Evolutionary conservation across 345 rosid genomes (phyloP).

Genomic region (Pelargonium nanum): DNA sequence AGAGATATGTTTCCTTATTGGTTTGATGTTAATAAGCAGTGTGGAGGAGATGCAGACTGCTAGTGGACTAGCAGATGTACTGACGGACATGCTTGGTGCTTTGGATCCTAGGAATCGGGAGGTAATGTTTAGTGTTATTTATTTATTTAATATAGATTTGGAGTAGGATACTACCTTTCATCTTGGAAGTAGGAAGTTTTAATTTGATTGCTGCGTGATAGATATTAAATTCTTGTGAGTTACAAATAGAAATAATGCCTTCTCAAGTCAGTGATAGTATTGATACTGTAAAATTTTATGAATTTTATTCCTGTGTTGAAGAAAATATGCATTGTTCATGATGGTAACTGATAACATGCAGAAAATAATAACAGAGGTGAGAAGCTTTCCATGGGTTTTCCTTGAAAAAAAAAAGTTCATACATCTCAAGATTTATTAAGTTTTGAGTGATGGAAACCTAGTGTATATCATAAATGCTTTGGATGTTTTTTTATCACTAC

Average conservation of each 20-base stretch:
- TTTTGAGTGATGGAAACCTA: no score
- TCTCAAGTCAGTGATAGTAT: no score
- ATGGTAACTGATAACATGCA: no score
- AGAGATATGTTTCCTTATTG: neutral
- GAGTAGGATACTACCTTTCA: neutral
- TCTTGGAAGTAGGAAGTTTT: neutral
- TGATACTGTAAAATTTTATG: no score
- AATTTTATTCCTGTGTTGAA: no score
- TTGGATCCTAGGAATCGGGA: slow-evolving; percentile 68
- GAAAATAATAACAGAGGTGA: no score
- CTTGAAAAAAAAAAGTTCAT: no score
- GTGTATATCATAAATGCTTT: no score
- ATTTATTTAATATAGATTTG: neutral
- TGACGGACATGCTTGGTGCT: slow-evolving; percentile 80
- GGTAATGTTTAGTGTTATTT: slow-evolving; percentile 27
- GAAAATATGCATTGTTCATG: no score
- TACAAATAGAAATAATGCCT: neutral
- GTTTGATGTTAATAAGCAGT: slow-evolving; percentile 23
- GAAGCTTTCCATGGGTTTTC: no score
- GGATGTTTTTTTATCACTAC: no score
- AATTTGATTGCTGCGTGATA: neutral
- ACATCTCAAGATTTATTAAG: no score
- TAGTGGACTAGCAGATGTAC: slow-evolving; percentile 54
- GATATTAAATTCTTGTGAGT: neutral
- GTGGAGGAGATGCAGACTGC: slow-evolving; percentile 70